Evolutionary conservation across 441 rosid genomes (phyloP).

Genomic region (Euphorbia corollata): DNA sequence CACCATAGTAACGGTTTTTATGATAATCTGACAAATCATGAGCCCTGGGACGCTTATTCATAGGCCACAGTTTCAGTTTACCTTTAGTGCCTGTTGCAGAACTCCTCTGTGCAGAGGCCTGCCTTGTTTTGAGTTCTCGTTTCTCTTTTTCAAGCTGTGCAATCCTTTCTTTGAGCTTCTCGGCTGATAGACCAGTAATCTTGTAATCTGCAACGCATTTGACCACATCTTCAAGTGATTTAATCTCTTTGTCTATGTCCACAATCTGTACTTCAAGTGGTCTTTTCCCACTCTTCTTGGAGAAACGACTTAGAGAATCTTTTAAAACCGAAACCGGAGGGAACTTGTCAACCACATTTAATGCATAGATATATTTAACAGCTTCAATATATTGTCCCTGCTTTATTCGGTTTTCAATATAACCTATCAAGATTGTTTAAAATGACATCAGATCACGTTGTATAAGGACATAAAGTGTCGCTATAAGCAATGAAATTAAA

Average conservation of each 20-base stretch:
- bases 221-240: conserved; percentile 18
- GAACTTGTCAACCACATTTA: conserved; percentile 26
- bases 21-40: not conserved
- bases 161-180: conserved; percentile 15
- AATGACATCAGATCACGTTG: not conserved
- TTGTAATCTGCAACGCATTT: conserved; percentile 27
- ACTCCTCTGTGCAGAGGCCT: not conserved
- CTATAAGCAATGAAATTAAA: not conserved
- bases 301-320: conserved; percentile 14
- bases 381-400: conserved; percentile 22
- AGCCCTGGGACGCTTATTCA: conserved; percentile 17
- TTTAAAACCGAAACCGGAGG: conserved; percentile 20
- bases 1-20: not conserved
- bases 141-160: conserved; percentile 16
- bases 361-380: conserved; percentile 24
- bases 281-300: not conserved
- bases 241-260: conserved; percentile 18
- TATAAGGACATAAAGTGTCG: not conserved
- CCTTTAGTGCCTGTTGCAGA: not conserved
- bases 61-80: not conserved
- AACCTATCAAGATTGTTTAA: conserved; percentile 18
- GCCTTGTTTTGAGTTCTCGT: not conserved
- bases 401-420: conserved; percentile 23
- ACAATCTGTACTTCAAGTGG: conserved; percentile 15
- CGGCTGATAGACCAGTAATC: conserved; percentile 13